Percentiles rank a stretch among this genome's conserved stretches.
Evolutionary conservation across 768 basidiomycete genomes (phyloP).

Genomic region (Mycena crocata): DNA sequence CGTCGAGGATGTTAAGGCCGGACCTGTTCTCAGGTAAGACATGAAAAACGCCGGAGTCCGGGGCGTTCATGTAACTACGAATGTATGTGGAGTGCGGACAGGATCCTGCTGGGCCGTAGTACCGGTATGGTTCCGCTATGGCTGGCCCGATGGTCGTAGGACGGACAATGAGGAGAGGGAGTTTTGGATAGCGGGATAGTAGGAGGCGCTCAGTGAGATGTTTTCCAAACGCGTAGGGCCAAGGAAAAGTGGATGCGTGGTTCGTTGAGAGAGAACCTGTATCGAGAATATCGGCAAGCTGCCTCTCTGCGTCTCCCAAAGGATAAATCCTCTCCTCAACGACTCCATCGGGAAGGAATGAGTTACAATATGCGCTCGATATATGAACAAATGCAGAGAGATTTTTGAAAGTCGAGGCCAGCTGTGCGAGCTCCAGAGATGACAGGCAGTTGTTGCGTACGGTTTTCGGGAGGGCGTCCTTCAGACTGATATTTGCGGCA

Average conservation of each 20-base stretch:
- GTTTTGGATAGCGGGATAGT: not conserved
- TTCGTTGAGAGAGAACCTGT: not conserved
- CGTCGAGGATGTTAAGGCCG: constrained; percentile 16
- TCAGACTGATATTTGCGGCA: constrained; percentile 3
- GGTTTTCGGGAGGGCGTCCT: not conserved
- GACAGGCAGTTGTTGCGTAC: constrained; percentile 6
- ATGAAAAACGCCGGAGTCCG: constrained; percentile 1
- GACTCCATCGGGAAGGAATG: not conserved
- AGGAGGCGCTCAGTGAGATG: constrained; percentile 16
- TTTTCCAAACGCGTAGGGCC: not conserved
- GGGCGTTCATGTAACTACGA: not conserved
- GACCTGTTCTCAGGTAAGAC: not conserved
- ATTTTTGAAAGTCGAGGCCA: constrained; percentile 1
- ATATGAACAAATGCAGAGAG: not conserved
- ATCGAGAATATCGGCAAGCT: constrained; percentile 6
- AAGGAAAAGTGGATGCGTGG: not conserved
- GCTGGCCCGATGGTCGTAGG: constrained; percentile 9
- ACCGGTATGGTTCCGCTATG: constrained; percentile 7
- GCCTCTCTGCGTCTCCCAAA: not conserved
- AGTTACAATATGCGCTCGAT: constrained; percentile 12
- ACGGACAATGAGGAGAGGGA: constrained; percentile 9
- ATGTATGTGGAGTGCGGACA: constrained; percentile 8
- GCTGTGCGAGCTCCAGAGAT: not conserved
- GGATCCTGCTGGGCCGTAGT: not conserved
- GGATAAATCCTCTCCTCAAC: constrained; percentile 16